Percentiles rank a stretch among this genome's conserved stretches.
Conservation (phyloP, 2,329 filamentous ascomycete genomes). For the Emmonsia crescens region DNA sequence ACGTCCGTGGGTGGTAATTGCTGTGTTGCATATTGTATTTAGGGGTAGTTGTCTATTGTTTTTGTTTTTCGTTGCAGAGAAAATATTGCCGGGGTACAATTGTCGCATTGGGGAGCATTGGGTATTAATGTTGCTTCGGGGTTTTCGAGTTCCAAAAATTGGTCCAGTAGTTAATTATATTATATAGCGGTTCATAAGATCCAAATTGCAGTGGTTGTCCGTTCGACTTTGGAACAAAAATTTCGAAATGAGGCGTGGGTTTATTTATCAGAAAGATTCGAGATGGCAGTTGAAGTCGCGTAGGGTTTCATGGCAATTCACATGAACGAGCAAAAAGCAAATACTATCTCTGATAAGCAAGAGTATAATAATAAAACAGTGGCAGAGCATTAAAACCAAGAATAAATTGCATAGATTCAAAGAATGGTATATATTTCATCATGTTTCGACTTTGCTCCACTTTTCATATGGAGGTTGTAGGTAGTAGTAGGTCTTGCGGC, state of each 20-base stretch:
- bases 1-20: not conserved
- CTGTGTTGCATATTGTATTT: not conserved
- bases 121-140: constrained; percentile 1
- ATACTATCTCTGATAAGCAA: not conserved
- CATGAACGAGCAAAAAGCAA: not conserved
- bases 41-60: not conserved
- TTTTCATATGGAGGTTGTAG: not conserved
- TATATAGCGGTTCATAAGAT: not conserved
- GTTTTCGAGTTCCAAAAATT: constrained; percentile 1
- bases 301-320: not conserved
- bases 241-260: not conserved
- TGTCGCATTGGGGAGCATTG: not conserved
- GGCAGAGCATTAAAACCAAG: not conserved
- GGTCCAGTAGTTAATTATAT: not conserved
- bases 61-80: not conserved
- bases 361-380: not conserved
- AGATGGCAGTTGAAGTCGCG: not conserved
- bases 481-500: not conserved
- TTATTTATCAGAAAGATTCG: not conserved
- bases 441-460: not conserved
- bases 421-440: constrained; percentile 1
- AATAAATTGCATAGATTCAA: constrained; percentile 2
- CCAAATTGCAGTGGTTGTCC: not conserved
- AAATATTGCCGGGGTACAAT: not conserved
- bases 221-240: not conserved